These are phyloP conservation scores for Glonium stellatum DNA, from an alignment of 495 filamentous ascomycete genomes.

Conservation along the genomic window DNA sequence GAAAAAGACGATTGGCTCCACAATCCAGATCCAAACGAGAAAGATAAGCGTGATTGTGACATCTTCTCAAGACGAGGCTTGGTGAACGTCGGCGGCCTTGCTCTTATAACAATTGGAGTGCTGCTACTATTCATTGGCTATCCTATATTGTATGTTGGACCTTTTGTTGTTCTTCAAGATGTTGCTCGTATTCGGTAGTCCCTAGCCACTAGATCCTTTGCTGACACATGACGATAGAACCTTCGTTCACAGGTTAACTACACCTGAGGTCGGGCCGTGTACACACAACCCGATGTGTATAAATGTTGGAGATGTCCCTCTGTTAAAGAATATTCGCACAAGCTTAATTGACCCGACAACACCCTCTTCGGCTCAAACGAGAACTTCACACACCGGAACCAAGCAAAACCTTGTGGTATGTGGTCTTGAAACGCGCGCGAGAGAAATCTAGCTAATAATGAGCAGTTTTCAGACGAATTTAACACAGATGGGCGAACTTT, in stretches of 20 bases:
- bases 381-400: constrained; percentile 52
- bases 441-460: not conserved
- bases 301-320: constrained; percentile 46
- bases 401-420: constrained; percentile 59
- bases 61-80: constrained; percentile 61
- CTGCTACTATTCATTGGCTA: constrained; percentile 66
- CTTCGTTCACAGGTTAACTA: constrained; percentile 44
- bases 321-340: constrained; percentile 54
- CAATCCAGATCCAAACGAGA: constrained; percentile 61
- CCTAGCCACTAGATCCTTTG: not conserved
- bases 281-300: constrained; percentile 50
- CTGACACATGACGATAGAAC: constrained; percentile 38
- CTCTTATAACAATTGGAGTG: constrained; percentile 55
- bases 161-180: not conserved
- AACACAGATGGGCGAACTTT: constrained; percentile 64
- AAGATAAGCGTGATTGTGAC: constrained; percentile 58
- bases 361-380: constrained; percentile 51
- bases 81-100: constrained; percentile 60
- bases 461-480: constrained; percentile 73
- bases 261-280: constrained; percentile 32
- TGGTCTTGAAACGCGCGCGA: not conserved
- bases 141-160: constrained; percentile 56
- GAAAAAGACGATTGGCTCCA: constrained; percentile 75
- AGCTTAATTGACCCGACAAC: constrained; percentile 68
- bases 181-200: not conserved